Conservation (phyloP, 2,329 filamentous ascomycete species). For the Aspergillus quadricinctus region DNA sequence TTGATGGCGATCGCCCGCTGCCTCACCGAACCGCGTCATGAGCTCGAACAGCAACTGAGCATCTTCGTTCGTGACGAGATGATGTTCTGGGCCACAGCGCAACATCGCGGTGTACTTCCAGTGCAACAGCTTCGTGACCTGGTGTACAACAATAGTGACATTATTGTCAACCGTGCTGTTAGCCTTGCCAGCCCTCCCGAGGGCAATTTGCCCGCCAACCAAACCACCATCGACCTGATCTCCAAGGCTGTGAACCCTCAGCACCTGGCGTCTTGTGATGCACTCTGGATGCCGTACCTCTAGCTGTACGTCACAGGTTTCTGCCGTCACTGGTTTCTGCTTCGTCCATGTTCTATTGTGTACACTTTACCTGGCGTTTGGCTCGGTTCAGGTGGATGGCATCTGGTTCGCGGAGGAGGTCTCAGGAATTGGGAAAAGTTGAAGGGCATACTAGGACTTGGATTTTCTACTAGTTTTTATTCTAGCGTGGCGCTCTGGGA, state of each 20-base stretch:
- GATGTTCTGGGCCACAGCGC: constrained; percentile 89
- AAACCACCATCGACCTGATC: constrained; percentile 93
- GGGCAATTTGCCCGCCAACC: constrained; percentile 82
- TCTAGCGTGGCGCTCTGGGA: constrained; percentile 23
- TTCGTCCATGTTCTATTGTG: constrained; percentile 9
- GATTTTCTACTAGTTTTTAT: constrained; percentile 7
- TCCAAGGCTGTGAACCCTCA: constrained; percentile 89
- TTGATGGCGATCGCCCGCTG: constrained; percentile 96
- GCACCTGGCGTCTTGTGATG: constrained; percentile 82
- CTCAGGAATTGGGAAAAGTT: background rate
- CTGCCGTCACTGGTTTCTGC: background rate
- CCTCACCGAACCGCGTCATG: constrained; percentile 73
- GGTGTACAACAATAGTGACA: constrained; percentile 80
- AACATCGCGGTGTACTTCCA: constrained; percentile 61
- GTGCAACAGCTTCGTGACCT: constrained; percentile 70
- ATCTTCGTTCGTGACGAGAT: constrained; percentile 98
- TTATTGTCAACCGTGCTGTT: constrained; percentile 85
- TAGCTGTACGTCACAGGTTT: constrained; percentile 36
- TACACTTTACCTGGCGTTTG: constrained; percentile 13
- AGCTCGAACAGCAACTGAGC: constrained; percentile 90
- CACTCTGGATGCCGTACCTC: constrained; percentile 96
- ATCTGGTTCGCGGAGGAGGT: background rate
- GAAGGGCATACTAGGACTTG: background rate
- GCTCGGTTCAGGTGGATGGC: constrained; percentile 6
- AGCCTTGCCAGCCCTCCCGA: constrained; percentile 74